Evolutionary conservation across 495 filamentous ascomycete genomes (phyloP), one percentile per base, ranked within the genome.

Genomic region (Cladorrhinum samala): DNA sequence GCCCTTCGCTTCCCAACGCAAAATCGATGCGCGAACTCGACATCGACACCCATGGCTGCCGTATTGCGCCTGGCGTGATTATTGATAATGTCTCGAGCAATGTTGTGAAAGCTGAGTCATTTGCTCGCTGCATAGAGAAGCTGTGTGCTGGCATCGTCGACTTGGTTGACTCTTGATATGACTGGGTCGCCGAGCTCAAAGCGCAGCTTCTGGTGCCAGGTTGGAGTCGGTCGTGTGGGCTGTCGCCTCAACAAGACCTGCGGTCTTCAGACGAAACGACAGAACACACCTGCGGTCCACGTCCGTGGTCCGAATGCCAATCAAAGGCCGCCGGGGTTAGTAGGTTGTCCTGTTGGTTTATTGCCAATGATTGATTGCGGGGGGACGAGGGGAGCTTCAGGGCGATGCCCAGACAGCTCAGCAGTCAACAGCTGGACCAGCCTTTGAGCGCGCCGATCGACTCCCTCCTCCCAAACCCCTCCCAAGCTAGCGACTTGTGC

Each of bases 191-290:
- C 7, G 42, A 45, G 42, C 42, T 45, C 42, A 17, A 19, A 45
- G 42, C 42, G 42, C 19, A 23, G 6, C 19, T 9, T 45, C 19
- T 45, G 42, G 16, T 47, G 45, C 45, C 24, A 20, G 45, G 45
- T 33, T 23, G 45, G 45, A 47, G 25, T 47, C 45, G 45, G 45
- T n/a, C n/a, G n/a, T n/a, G n/a, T n/a, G n/a, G 45, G 21, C 45
- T 47, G 45, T 47, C 45, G 25, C 25, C n/a, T 24, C 45, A 13
- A 37, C 7, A 18, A 47, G 45, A 25, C 23, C 45, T n/a, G 45
- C 14, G n/a, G 24, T 24, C n/a, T 41, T 47, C 45, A 47, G 45
- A 47, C 24, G 24, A 47, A 47, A 24, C 9, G 24, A 16, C 24
- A 24, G 19, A 21, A 20, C 45, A 24, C 21, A 17, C 23, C n/a